These are phyloP conservation scores for Diaporthe citrichinensis DNA, from an alignment of 2,329 filamentous ascomycete genomes.

Conservation along the genomic window DNA sequence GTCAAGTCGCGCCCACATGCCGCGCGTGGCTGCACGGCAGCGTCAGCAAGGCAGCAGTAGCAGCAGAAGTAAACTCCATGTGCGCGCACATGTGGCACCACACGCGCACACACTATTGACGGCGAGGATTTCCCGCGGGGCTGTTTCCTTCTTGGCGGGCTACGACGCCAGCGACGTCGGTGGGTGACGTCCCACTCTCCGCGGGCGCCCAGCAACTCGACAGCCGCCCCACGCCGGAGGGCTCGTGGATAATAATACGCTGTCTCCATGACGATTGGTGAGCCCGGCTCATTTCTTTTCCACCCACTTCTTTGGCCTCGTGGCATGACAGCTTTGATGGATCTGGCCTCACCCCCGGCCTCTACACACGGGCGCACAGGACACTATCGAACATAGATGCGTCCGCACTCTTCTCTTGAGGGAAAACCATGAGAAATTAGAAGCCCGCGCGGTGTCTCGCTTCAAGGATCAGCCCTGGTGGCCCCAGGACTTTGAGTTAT, in stretches of 20 bases:
- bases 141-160: background rate
- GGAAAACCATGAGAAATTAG: conserved; percentile 12
- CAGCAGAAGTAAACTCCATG: background rate
- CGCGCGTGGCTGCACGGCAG: conserved; percentile 17
- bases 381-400: background rate
- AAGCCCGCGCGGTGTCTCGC: background rate
- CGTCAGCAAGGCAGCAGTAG: conserved; percentile 26
- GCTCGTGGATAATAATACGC: background rate
- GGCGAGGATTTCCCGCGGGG: conserved; percentile 20
- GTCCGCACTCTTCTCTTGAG: background rate
- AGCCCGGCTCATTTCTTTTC: conserved; percentile 1
- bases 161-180: conserved; percentile 21
- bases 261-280: conserved; percentile 1
- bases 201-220: conserved; percentile 3
- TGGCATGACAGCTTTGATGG: conserved; percentile 23
- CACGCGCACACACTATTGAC: background rate
- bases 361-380: background rate
- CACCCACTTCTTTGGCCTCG: background rate
- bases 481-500: conserved; percentile 18
- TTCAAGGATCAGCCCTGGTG: conserved; percentile 27
- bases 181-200: conserved; percentile 19
- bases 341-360: background rate
- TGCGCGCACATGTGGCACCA: conserved; percentile 11
- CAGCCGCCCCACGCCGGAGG: background rate
- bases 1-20: conserved; percentile 13